phyloP scores from a whole-genome alignment of 2,329 filamentous ascomycete species.

The Ceratocystis albifundus region DNA sequence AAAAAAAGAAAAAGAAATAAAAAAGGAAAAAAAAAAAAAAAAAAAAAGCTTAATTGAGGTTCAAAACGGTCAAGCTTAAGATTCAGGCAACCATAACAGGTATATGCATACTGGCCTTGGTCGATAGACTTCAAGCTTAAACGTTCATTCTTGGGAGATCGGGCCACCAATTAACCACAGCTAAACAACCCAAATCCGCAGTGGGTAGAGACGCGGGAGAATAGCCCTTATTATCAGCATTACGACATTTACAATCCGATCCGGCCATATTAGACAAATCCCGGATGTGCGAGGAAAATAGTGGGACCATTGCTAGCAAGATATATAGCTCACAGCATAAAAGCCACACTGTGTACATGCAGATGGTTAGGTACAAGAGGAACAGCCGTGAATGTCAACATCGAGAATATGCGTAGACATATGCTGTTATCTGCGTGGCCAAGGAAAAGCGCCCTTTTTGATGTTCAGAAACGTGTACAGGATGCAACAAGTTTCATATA shows the following conservation, averaged over 20 bases:
- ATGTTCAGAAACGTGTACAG: no score
- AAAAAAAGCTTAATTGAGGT: slow-evolving; percentile 10
- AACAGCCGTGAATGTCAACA: no score
- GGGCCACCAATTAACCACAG: neutral
- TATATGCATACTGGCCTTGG: no score
- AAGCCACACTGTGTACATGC: no score
- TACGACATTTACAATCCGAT: neutral
- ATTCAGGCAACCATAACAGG: neutral
- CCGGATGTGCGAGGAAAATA: neutral
- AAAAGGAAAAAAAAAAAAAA: neutral
- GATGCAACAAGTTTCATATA: no score
- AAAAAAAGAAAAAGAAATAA: no score
- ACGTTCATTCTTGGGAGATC: neutral
- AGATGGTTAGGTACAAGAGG: no score
- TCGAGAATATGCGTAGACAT: no score
- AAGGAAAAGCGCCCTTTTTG: no score
- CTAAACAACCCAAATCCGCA: neutral
- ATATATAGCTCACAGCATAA: no score
- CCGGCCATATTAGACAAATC: neutral
- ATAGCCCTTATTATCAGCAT: neutral
- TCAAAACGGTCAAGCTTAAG: neutral
- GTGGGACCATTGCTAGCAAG: neutral
- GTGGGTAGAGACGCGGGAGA: neutral
- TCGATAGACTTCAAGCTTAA: slow-evolving; percentile 1
- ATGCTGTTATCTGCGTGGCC: no score